Base-by-base conservation (phyloP, 2,329 filamentous ascomycete genomes). In the Colletotrichum gloeosporioides region DNA sequence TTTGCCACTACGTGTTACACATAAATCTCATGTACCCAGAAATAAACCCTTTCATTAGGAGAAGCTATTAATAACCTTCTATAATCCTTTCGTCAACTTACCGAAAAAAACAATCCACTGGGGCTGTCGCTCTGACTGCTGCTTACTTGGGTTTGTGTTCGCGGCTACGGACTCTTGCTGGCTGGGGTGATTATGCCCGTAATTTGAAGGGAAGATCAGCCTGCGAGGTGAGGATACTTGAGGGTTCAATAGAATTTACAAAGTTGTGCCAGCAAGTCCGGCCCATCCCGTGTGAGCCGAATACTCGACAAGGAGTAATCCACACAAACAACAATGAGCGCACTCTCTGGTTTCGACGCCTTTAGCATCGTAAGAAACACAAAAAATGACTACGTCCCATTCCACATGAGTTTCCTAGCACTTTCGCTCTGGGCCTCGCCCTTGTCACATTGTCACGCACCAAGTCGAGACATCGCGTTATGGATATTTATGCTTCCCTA, bases 401-500 rank as follows among this genome's bases (percentile, higher is more conserved):
- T n/a, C 36, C 16, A 44, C 4, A 18, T 44, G 2, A 6, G 16
- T 44, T 36, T 6, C 36, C 0, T 18, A 44, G 36, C 18, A 44
- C 36, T 44, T 44, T 1, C 36, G 16, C 36, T 1, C 0, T 16
- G 16, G 16, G 4, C 0, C 34, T 44, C 22, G 36, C 36, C 8
- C 0, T 18, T 44, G 36, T 3, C 36, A 2, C 16, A 44, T 44
- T 16, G 16, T 0, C 36, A 18, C 4, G 36, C 36, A 44, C 8
- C 15, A 18, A 44, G 36, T 44, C 15, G 16, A 44, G 16, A 3
- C 36, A n/a, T 44, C 36, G 15, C 16, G 4, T 39, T 18, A 0
- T 39, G 3, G 0, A 18, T 39, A 16, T 9, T 39, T 9, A 18
- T 18, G 36, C 15, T 39, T 3, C 0, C 16, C 2, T 18, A 0